These are phyloP conservation scores for Jacaranda mimosifolia DNA, from an alignment of 257 asterid genomes.

Conservation along the genomic window DNA sequence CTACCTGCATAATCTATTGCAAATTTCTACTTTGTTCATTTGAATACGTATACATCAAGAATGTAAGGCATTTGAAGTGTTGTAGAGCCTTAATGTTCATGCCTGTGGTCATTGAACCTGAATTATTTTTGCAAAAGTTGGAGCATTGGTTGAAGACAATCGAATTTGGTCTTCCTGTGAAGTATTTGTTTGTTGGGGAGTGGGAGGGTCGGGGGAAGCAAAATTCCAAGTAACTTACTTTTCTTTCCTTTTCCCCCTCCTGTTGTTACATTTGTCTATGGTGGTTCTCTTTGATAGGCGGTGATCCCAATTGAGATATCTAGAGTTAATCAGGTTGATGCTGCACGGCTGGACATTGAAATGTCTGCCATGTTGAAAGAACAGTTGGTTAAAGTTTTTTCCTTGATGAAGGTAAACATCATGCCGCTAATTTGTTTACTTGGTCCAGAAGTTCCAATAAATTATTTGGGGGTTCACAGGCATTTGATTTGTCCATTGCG, in stretches of 20 bases:
- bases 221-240: background rate
- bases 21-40: background rate
- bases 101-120: conserved; percentile 6
- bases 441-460: conserved; percentile 26
- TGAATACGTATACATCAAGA: background rate
- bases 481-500: conserved; percentile 54
- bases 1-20: background rate
- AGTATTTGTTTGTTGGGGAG: conserved; percentile 5
- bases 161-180: background rate
- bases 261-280: conserved; percentile 23
- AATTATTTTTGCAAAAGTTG: conserved; percentile 1
- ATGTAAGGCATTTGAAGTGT: background rate
- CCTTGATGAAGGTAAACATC: conserved; percentile 83
- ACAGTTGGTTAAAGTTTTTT: conserved; percentile 87
- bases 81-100: background rate
- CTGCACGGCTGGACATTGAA: conserved; percentile 88
- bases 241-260: background rate
- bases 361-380: conserved; percentile 98
- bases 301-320: conserved; percentile 82
- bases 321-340: conserved; percentile 93
- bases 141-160: background rate
- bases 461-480: conserved; percentile 36
- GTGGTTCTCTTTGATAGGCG: conserved; percentile 53
- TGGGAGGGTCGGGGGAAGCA: background rate
- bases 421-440: conserved; percentile 30